Evolutionary conservation across 768 basidiomycete species (phyloP), one percentile per base, ranked within the genome.

Genomic region (Amanita muscaria): DNA sequence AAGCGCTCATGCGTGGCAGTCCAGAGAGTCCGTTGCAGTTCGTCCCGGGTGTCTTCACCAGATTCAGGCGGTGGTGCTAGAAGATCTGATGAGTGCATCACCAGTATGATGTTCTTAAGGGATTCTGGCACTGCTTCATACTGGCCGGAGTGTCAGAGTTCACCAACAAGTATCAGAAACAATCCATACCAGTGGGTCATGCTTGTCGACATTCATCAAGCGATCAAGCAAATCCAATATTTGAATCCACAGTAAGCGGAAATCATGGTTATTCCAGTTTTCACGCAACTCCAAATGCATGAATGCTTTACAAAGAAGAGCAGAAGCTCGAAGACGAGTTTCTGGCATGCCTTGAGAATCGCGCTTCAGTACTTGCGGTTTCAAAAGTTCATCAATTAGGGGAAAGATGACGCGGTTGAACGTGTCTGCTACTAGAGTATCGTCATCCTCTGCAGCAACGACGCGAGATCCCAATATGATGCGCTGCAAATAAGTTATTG

Each of bases 111-210:
- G 56, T 98, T 98, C 67, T 97, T 98, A 54, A 99, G 73, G 1
- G 92, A 93, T 63, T 99, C 96, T 1, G 90, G 91, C 15, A 96
- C 75, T 0, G 94, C 94, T 60, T 99, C 96, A 59, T 83, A 83
- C 94, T 98, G 53, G 14, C 9, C 18, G 36, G 44, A 44, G 41
- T 24, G 37, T 11, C 24, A 9, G 18, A 37, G 3, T 4, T 12
- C 4, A 40, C 9, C 16, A 12, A 16, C 5, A 41, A 34, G 8
- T 21, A 27, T 8, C 18, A n/a, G 22, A 35, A 71, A n/a, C n/a
- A n/a, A n/a, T n/a, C n/a, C 85, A 55, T 52, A 94, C 94, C 67
- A 96, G 62, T 56, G 90, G 88, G 57, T 92, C 93, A 35, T 79
- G 74, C 52, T 80, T 80, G 56, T 91, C 87, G 21, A 81, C 74